These are phyloP conservation scores for Neofusicoccum sp. DNA, from an alignment of 2,329 filamentous ascomycete species.

Conservation along the genomic window DNA sequence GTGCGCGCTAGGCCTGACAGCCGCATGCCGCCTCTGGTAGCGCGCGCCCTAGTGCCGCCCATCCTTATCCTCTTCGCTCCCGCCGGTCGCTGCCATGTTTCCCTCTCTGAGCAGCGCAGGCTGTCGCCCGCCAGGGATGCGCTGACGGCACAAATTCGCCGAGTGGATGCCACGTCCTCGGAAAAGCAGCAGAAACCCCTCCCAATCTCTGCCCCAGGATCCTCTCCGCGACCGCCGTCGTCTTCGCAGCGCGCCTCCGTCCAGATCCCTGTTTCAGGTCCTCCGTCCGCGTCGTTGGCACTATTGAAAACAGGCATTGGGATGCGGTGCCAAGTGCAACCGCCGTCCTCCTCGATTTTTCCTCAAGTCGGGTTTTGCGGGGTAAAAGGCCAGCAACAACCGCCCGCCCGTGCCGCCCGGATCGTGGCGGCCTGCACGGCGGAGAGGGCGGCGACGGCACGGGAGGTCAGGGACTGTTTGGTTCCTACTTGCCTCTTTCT, in stretches of 20 bases:
- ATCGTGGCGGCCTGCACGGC: too few relatives aligned
- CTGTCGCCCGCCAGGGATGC: neutral
- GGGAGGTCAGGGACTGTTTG: too few relatives aligned
- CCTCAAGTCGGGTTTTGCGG: too few relatives aligned
- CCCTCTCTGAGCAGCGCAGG: neutral
- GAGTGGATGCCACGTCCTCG: neutral
- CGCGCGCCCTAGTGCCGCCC: neutral
- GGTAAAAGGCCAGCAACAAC: too few relatives aligned
- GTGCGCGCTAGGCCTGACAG: slow-evolving; percentile 3
- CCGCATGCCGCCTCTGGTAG: neutral
- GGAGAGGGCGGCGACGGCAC: too few relatives aligned
- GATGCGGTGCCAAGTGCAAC: too few relatives aligned
- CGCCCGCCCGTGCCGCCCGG: too few relatives aligned
- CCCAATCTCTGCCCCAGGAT: neutral
- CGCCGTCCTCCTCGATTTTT: too few relatives aligned
- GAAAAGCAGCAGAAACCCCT: neutral
- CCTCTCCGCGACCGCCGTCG: neutral
- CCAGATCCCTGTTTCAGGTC: neutral
- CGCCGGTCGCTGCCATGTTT: neutral
- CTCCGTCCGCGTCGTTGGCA: neutral
- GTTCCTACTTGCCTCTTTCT: too few relatives aligned
- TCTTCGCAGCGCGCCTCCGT: neutral
- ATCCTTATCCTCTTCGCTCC: neutral
- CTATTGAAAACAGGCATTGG: neutral
- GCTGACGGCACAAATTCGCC: neutral